Conservation (phyloP, 139 green algal species). For the Zygnema cylindricum region DNA sequence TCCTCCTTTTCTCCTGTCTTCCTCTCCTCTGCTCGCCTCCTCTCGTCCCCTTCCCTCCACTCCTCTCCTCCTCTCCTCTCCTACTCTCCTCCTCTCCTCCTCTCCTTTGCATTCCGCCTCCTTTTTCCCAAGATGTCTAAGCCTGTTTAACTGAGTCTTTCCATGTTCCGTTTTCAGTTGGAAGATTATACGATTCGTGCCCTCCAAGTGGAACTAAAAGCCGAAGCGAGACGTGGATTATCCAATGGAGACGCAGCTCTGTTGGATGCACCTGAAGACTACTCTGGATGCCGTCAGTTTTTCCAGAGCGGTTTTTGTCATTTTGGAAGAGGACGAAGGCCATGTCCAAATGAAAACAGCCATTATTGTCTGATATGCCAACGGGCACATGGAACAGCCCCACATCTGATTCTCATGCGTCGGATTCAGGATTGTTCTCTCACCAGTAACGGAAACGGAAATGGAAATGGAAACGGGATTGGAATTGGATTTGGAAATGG, state of each 20-base stretch:
- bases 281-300: constrained; percentile 60
- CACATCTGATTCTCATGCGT: constrained; percentile 50
- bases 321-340: constrained; percentile 51
- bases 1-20: constrained; percentile 23
- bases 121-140: not conserved
- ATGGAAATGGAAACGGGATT: not conserved
- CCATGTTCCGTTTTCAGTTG: constrained; percentile 30
- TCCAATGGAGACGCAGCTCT: constrained; percentile 19
- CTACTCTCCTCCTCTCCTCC: constrained; percentile 30
- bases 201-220: constrained; percentile 53
- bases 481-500: not conserved
- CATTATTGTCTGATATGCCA: constrained; percentile 57
- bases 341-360: constrained; percentile 56
- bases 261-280: constrained; percentile 51
- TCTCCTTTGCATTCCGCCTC: not conserved
- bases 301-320: constrained; percentile 56
- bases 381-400: constrained; percentile 47
- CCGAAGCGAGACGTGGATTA: constrained; percentile 44
- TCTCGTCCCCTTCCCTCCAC: constrained; percentile 3
- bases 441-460: constrained; percentile 1
- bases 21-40: constrained; percentile 33
- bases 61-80: not conserved
- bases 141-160: not conserved
- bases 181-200: constrained; percentile 57
- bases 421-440: constrained; percentile 47